Evolutionary conservation across 1,284 basidiomycete genomes (phyloP).

Genomic region (Sporisorium exsertum): DNA sequence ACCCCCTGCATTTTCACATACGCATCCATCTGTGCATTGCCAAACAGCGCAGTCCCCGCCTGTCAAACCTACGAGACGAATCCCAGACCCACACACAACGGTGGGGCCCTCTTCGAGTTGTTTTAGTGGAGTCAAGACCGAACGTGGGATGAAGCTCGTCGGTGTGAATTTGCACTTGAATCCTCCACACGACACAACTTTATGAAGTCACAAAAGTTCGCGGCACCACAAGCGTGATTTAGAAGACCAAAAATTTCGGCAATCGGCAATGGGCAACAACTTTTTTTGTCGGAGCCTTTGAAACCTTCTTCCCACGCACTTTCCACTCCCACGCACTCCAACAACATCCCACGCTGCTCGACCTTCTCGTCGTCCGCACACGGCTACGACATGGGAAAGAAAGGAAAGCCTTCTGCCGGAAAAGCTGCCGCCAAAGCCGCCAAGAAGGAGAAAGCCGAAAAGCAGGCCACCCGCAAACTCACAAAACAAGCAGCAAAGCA

Average conservation of each 20-base stretch:
- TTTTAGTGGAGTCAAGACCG: not conserved
- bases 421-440: slow-evolving; percentile 67
- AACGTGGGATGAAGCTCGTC: not conserved
- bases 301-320: not conserved
- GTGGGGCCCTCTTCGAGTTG: not conserved
- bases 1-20: not conserved
- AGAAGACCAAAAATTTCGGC: slow-evolving; percentile 16
- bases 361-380: too few relatives aligned
- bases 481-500: slow-evolving; percentile 56
- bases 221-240: not conserved
- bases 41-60: slow-evolving; percentile 3
- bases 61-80: not conserved
- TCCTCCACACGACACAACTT: slow-evolving; percentile 3
- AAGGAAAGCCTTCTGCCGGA: slow-evolving; percentile 59
- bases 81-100: not conserved
- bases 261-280: slow-evolving; percentile 10
- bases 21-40: not conserved
- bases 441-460: slow-evolving; percentile 68
- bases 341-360: too few relatives aligned
- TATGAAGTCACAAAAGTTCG: not conserved
- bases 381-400: slow-evolving; percentile 60
- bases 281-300: not conserved
- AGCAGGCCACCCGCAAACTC: slow-evolving; percentile 61
- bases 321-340: too few relatives aligned
- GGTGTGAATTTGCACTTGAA: not conserved